These are phyloP conservation scores for Metschnikowia anglica DNA, from an alignment of 805 yeast genomes.

Conservation along the genomic window DNA sequence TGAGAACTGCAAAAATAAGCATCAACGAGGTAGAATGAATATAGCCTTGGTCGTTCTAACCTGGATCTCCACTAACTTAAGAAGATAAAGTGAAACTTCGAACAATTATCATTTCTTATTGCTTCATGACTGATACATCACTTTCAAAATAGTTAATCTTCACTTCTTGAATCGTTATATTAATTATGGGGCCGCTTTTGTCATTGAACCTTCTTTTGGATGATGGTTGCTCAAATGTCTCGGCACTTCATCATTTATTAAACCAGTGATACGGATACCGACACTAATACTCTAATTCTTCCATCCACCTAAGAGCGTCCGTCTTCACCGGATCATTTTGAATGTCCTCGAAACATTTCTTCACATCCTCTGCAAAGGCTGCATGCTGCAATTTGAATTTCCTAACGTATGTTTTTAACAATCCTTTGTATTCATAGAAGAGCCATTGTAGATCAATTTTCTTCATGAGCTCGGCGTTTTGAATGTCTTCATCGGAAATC, in stretches of 20 bases:
- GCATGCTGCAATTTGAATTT: constrained; percentile 23
- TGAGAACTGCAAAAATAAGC: too few relatives aligned
- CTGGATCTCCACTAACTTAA: too few relatives aligned
- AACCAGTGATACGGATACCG: neutral
- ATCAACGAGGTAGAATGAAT: too few relatives aligned
- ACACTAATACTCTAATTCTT: constrained; percentile 18
- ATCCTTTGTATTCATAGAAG: constrained; percentile 42
- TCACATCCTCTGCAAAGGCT: constrained; percentile 17
- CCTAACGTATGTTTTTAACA: constrained; percentile 40
- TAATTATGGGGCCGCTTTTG: too few relatives aligned
- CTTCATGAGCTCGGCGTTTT: constrained; percentile 24
- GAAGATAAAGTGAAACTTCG: too few relatives aligned
- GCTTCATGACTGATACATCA: too few relatives aligned
- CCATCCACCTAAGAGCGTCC: constrained; percentile 20
- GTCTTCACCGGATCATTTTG: constrained; percentile 18
- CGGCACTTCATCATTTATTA: neutral
- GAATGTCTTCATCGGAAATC: constrained; percentile 27
- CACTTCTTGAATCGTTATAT: too few relatives aligned
- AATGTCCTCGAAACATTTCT: constrained; percentile 11
- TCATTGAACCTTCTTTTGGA: too few relatives aligned
- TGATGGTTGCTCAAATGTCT: neutral
- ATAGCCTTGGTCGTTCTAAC: too few relatives aligned
- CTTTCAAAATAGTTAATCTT: too few relatives aligned
- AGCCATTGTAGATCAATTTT: constrained; percentile 42
- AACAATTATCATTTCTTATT: too few relatives aligned